Evolutionary conservation across 768 basidiomycete genomes (phyloP), one percentile per base, ranked within the genome.

Genomic region (Boletus sensibilis): DNA sequence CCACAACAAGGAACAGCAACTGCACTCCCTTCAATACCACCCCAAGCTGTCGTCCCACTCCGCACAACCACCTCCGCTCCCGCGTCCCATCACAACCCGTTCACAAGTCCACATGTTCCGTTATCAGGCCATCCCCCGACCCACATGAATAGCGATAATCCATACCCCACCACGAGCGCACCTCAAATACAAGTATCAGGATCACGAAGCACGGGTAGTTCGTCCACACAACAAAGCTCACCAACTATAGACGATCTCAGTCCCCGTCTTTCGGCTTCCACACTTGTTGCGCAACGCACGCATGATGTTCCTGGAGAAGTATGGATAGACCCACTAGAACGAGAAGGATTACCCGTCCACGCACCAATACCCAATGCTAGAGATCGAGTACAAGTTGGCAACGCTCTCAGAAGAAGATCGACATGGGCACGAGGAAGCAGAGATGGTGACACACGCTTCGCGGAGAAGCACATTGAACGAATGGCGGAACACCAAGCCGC

Each of bases 251-350:
- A 43, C 16, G 48, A 52, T 25, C 21, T 43, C 16, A 34, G 51
- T 29, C 7, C 20, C 11, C 41, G 18, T 39, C 57, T 52, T 8
- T 63, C 63, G 3, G 52, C 55, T 25, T 45, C 51, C 31, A 63
- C 67, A 1, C 62, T 64, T 11, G 64, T 67, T 9, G 62, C 50
- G 8, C 48, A 60, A 14, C 69, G 68, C 59, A 72, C 73, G 1
- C 73, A 71, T 37, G 61, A 74, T 16, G 72, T 83, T 5, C 81
- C 81, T 0, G 83, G 80, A 38, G 78, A 79, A 38, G 76, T 74
- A 46, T 87, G 78, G 65, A 85, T 90, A 61, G 82, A 82, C 52
- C 79, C 82, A 0, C 68, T 78, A 46, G 90, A 92, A 68, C 80
- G 77, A 46, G 84, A 82, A 38, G 89, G 89, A 0, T 68, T 92